phyloP scores from a whole-genome alignment of 352 stramenopile species.

The Plasmopara viticola region DNA sequence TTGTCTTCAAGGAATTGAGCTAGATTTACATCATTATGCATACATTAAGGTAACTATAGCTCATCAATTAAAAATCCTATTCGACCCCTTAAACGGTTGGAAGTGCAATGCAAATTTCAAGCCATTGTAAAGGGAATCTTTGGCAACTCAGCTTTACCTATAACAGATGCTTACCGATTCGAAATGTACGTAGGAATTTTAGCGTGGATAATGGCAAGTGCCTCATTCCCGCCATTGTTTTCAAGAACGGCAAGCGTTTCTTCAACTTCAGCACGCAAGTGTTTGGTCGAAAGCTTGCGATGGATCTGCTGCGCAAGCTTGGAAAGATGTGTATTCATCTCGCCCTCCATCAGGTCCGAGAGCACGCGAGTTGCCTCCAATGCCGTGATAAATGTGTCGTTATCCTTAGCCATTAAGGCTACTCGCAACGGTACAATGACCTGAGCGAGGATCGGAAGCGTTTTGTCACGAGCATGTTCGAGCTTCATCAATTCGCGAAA shows the following conservation, averaged over 20 bases:
- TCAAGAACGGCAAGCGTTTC: conserved; percentile 60
- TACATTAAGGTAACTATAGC: too few relatives aligned
- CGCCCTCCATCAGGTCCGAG: conserved; percentile 52
- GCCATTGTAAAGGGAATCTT: too few relatives aligned
- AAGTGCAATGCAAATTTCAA: too few relatives aligned
- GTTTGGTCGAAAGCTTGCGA: conserved; percentile 57
- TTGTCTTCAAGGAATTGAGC: too few relatives aligned
- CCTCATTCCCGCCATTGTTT: conserved; percentile 67
- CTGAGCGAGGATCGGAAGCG: conserved; percentile 43
- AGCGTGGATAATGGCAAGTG: conserved; percentile 61
- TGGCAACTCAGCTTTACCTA: too few relatives aligned
- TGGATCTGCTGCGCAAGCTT: conserved; percentile 80
- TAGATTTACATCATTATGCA: too few relatives aligned
- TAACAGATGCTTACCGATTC: conserved; percentile 30
- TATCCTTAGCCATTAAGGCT: conserved; percentile 60
- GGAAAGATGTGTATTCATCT: conserved; percentile 71
- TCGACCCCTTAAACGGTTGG: too few relatives aligned
- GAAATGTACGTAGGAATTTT: conserved; percentile 79
- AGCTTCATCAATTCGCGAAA: conserved; percentile 67
- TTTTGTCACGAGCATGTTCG: conserved; percentile 59
- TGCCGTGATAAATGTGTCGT: conserved; percentile 65
- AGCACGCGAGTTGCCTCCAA: conserved; percentile 61
- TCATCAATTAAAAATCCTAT: too few relatives aligned
- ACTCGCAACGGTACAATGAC: conserved; percentile 53
- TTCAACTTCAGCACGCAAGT: conserved; percentile 45